Evolutionary conservation across 2,329 filamentous ascomycete species (phyloP).

Genomic region (Venturia pyrina): DNA sequence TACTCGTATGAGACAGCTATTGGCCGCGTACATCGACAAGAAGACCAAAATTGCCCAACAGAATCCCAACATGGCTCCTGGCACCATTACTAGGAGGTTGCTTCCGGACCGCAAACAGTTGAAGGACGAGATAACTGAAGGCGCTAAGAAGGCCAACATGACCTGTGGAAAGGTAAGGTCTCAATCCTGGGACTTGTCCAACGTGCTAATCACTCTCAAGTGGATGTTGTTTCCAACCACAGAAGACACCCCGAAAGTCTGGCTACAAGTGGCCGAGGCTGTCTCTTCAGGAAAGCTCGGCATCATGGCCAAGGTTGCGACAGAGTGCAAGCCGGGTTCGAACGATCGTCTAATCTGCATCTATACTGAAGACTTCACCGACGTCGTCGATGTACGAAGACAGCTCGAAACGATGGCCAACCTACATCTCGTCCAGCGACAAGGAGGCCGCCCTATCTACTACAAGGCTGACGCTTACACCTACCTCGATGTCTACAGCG

Average conservation of each 20-base stretch:
- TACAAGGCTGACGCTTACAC: conserved; percentile 63
- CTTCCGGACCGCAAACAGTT: conserved; percentile 33
- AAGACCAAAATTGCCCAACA: conserved; percentile 41
- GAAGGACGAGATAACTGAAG: conserved; percentile 45
- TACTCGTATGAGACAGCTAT: conserved; percentile 44
- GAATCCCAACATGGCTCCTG: conserved; percentile 37
- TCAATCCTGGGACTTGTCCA: neutral
- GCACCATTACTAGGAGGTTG: conserved; percentile 28
- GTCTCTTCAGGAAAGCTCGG: conserved; percentile 63
- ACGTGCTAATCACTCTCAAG: conserved; percentile 27
- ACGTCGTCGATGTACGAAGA: conserved; percentile 57
- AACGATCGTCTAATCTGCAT: conserved; percentile 57
- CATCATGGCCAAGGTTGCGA: conserved; percentile 61
- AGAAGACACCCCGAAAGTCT: conserved; percentile 49
- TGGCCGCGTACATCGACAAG: conserved; percentile 38
- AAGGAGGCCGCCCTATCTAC: conserved; percentile 46
- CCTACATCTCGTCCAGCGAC: conserved; percentile 45
- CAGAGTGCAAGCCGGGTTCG: conserved; percentile 29
- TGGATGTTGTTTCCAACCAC: conserved; percentile 64
- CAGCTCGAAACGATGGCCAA: conserved; percentile 54
- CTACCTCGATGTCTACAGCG: conserved; percentile 29
- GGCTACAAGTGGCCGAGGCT: conserved; percentile 56
- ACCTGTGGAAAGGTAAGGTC: conserved; percentile 53
- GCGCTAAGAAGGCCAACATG: conserved; percentile 51
- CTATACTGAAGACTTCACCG: conserved; percentile 66